A percentile compares a stretch with the other conserved stretches of the same genome.
phyloP scores from a whole-genome alignment of 176 grass and related monocot genomes.

The bread wheat (Triticum aestivum) region IWGSC_CS_RefSeq_v2.1 NC_057803.1:13675418-13675917 shows the following conservation, averaged over 20 bases:
- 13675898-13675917: not conserved
- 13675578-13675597: no score
- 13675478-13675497: no score
- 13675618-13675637: not conserved
- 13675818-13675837: not conserved
- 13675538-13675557: no score
- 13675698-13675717: not conserved
- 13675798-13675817: not conserved
- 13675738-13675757: slow-evolving; percentile 29
- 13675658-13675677: slow-evolving; percentile 10
- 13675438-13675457: no score
- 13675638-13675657: slow-evolving; percentile 13
- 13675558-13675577: no score
- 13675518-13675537: no score
- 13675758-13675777: slow-evolving; percentile 20
- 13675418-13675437: no score
- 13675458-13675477: no score
- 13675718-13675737: not conserved
- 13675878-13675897: not conserved
- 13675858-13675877: not conserved
- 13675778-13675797: slow-evolving; percentile 13
- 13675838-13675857: not conserved
- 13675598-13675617: not conserved
- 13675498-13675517: no score
- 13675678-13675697: not conserved